A percentile compares a stretch with the other conserved stretches of the same genome.
Evolutionary conservation across 345 rosid species (phyloP).

Genomic region (Lenwebbia sp.): DNA sequence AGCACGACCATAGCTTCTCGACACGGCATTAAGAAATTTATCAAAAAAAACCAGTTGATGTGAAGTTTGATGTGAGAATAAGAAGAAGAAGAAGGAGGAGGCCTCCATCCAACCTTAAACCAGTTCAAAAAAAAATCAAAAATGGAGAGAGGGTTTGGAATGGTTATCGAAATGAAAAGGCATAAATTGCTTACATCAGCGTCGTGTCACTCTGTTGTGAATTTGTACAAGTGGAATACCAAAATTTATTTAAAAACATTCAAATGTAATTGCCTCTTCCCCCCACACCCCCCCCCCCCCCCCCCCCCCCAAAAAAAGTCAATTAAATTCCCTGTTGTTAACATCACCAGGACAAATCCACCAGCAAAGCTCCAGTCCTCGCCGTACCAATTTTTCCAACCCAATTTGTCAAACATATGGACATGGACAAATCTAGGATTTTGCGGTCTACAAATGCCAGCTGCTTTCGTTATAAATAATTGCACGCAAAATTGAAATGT

Average conservation of each 20-base stretch:
- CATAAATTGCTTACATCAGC: neutral
- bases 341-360: neutral
- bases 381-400: neutral
- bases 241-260: neutral
- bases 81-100: neutral
- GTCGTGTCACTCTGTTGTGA: neutral
- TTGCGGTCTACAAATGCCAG: neutral
- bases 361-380: neutral
- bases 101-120: neutral
- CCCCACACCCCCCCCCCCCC: fast-evolving
- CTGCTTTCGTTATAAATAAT: neutral
- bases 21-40: neutral
- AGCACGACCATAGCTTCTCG: neutral
- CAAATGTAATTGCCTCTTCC: neutral
- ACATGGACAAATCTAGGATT: neutral
- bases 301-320: fast-evolving
- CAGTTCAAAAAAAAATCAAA: neutral
- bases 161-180: neutral
- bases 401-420: neutral
- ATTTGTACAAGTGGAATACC: neutral
- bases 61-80: neutral
- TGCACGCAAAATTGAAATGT: neutral
- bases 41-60: neutral
- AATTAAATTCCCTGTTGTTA: neutral
- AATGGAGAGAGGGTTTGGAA: neutral